Base-by-base conservation (phyloP, 2,329 filamentous ascomycete species). In the Neonectria punicea region DNA sequence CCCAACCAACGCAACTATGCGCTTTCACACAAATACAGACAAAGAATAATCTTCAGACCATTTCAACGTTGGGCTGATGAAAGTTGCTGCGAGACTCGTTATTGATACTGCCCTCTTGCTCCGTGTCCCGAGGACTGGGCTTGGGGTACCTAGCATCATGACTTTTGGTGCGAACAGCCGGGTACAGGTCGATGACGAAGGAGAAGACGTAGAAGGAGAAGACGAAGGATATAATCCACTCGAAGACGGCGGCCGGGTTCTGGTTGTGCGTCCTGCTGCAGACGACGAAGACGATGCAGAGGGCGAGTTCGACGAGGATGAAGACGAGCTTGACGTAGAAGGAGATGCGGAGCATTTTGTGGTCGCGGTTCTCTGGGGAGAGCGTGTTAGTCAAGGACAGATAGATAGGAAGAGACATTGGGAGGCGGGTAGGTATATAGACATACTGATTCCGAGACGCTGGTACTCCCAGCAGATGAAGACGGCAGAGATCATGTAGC, bases 381-480 rank as follows among this genome's bases (percentile, higher is more conserved):
- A 49, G 32, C 2, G 4, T 30, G 61, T 53, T 64, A 65, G 59
- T 39, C n/a, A 39, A 13, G 14, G 11, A 39, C n/a, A 13, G 4
- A 20, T 46, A n/a, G 39, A 16, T 25, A 6, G 30, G 18, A 4
- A 20, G 28, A 30, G 34, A 58, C 44, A 56, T 49, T 7, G 53
- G 43, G 22, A 28, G 39, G 14, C 28, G 51, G 62, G 8, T 20
- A 28, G 62, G 8, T 20, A 16, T 46, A 53, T 49, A 16, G 36
- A 81, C 85, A 58, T 79, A 88, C 87, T 90, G 58, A 91, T 89
- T 28, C 94, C 93, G 1, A 98, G 86, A 2, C 93, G 90, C 74
- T 96, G 91, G 78, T 97, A 98, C 78, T 98, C 94, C 82, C 89
- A 90, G 83, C 94, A 98, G 70, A 95, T 92, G 79, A 94, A 95